Evolutionary conservation across 2,329 filamentous ascomycete genomes (phyloP).

Genomic region (Blastomyces gilchristii): DNA sequence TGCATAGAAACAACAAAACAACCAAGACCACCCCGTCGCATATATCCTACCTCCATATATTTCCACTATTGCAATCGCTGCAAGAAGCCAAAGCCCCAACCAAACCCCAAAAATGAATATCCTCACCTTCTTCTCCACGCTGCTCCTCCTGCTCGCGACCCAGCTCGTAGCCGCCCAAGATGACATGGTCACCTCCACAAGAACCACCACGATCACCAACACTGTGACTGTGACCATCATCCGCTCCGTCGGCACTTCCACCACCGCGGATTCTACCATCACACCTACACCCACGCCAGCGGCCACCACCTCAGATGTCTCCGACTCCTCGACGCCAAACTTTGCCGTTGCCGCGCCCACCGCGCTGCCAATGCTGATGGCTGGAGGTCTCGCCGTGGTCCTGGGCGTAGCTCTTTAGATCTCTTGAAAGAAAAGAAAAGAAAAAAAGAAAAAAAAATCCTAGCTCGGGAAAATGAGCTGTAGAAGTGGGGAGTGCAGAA

Average conservation of each 20-base stretch:
- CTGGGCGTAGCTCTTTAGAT: slow-evolving; percentile 28
- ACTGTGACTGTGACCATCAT: slow-evolving; percentile 30
- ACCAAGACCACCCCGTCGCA: not conserved
- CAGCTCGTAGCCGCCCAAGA: slow-evolving; percentile 25
- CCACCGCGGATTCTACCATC: slow-evolving; percentile 16
- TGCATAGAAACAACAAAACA: too few relatives aligned
- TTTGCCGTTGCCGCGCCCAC: slow-evolving; percentile 12
- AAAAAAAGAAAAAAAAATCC: slow-evolving; percentile 22
- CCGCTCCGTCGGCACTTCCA: slow-evolving; percentile 14
- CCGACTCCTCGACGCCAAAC: slow-evolving; percentile 12
- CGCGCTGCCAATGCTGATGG: slow-evolving; percentile 25
- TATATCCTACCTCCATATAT: not conserved
- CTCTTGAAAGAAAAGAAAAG: not conserved
- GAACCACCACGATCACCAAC: slow-evolving; percentile 36
- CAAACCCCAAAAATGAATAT: slow-evolving; percentile 30
- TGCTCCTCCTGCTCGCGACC: slow-evolving; percentile 26
- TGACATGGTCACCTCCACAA: slow-evolving; percentile 25
- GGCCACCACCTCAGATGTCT: slow-evolving; percentile 5
- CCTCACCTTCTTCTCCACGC: slow-evolving; percentile 24
- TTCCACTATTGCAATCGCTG: not conserved
- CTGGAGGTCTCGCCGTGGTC: slow-evolving; percentile 30
- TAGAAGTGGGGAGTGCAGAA: too few relatives aligned
- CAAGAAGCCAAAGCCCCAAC: not conserved
- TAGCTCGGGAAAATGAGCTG: not conserved
- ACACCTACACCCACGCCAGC: slow-evolving; percentile 9